Conservation (phyloP, 1,284 basidiomycete species). For the Austroboletus novae-zelandiae region DNA sequence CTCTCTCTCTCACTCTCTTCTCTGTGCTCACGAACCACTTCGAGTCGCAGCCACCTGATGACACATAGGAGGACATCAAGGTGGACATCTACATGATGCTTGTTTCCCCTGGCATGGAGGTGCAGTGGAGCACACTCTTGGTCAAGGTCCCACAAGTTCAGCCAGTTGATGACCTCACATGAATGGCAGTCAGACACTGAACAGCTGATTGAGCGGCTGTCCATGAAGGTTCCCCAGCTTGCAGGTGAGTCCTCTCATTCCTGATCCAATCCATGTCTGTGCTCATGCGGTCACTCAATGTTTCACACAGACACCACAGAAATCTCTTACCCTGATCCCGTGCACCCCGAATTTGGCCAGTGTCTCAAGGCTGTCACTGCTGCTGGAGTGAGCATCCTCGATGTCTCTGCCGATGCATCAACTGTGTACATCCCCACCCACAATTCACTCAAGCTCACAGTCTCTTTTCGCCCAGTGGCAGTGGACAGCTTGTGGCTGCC, state of each 20-base stretch:
- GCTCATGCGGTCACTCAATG: no score
- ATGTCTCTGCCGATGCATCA: not conserved
- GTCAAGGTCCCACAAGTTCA: not conserved
- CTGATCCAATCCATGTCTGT: no score
- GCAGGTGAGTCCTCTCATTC: not conserved
- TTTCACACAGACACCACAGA: not conserved
- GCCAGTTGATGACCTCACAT: not conserved
- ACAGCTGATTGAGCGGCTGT: slow-evolving; percentile 4
- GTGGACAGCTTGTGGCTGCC: no score
- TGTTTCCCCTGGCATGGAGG: not conserved
- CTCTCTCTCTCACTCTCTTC: no score
- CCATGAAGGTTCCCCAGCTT: not conserved
- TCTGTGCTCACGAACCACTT: no score
- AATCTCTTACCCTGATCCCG: slow-evolving; percentile 2
- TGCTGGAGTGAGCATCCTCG: not conserved
- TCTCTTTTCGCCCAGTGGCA: no score
- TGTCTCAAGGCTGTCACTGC: not conserved
- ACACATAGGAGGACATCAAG: not conserved
- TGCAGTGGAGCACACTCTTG: not conserved
- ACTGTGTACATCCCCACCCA: no score
- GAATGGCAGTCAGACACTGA: slow-evolving; percentile 1
- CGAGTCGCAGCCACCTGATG: not conserved
- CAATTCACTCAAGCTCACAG: no score
- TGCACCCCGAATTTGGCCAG: not conserved
- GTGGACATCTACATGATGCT: slow-evolving; percentile 6